Conservation (phyloP, 768 basidiomycete species). For the Mycena metata region DNA sequence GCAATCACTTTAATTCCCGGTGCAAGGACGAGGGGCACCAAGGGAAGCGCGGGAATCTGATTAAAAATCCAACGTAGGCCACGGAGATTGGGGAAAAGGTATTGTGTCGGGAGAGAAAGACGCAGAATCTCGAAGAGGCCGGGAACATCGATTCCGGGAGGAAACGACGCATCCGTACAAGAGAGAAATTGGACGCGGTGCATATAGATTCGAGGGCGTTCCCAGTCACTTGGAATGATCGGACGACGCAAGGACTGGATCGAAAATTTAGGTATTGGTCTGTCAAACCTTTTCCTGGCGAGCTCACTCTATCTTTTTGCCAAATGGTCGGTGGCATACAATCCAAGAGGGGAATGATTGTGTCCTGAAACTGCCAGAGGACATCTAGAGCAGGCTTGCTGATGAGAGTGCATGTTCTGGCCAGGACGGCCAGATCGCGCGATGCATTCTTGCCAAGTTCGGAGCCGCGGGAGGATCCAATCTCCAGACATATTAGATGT, state of each 20-base stretch:
- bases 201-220: constrained; percentile 3
- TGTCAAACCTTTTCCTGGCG: not conserved
- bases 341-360: not conserved
- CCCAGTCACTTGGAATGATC: not conserved
- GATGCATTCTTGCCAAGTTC: not conserved
- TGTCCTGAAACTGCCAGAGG: constrained; percentile 1
- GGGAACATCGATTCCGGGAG: not conserved
- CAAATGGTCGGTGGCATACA: not conserved
- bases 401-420: not conserved
- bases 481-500: too few species aligned
- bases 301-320: not conserved
- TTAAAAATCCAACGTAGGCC: not conserved
- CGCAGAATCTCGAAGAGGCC: not conserved
- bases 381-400: constrained; percentile 7
- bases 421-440: not conserved
- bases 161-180: not conserved
- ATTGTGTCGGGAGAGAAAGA: not conserved
- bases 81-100: not conserved
- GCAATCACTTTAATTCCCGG: too few species aligned
- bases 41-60: not conserved
- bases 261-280: not conserved
- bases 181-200: not conserved
- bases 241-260: not conserved
- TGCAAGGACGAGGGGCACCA: not conserved
- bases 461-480: too few species aligned